Evolutionary conservation across 1,284 basidiomycete genomes (phyloP).

Genomic region (Malassezia pachydermatis): DNA sequence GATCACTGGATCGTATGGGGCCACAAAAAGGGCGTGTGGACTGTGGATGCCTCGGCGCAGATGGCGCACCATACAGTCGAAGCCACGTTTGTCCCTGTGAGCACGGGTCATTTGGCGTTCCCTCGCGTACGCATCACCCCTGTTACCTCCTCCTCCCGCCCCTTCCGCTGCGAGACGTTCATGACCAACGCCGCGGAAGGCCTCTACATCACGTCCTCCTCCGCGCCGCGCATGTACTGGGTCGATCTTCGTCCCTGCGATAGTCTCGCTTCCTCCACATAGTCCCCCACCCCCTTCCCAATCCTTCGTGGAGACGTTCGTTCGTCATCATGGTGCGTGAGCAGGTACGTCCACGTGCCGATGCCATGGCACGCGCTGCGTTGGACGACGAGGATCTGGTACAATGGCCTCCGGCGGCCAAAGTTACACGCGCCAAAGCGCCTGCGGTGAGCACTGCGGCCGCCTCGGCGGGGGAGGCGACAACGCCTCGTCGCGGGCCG

Average conservation of each 20-base stretch:
- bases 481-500: background rate
- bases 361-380: slow-evolving; percentile 30
- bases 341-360: slow-evolving; percentile 28
- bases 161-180: slow-evolving; percentile 28
- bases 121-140: slow-evolving; percentile 21
- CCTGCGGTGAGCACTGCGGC: background rate
- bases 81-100: slow-evolving; percentile 28
- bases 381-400: slow-evolving; percentile 25
- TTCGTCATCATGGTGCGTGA: slow-evolving; percentile 16
- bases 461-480: background rate
- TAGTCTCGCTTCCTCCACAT: background rate
- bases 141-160: background rate
- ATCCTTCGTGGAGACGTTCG: too few species aligned
- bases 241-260: slow-evolving; percentile 11
- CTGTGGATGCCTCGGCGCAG: background rate
- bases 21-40: slow-evolving; percentile 22
- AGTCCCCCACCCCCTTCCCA: too few species aligned
- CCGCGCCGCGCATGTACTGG: slow-evolving; percentile 18
- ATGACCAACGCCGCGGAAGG: slow-evolving; percentile 20
- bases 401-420: slow-evolving; percentile 35
- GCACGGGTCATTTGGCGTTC: slow-evolving; percentile 20
- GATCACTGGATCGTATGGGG: slow-evolving; percentile 38
- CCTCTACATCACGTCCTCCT: slow-evolving; percentile 20
- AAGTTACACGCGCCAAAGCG: slow-evolving; percentile 20
- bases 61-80: slow-evolving; percentile 7